Percentiles rank a stretch among this genome's conserved stretches.
These are phyloP conservation scores for Monilinia vaccinii-corymbosi DNA, from an alignment of 2,329 filamentous ascomycete species.

Conservation along the genomic window DNA sequence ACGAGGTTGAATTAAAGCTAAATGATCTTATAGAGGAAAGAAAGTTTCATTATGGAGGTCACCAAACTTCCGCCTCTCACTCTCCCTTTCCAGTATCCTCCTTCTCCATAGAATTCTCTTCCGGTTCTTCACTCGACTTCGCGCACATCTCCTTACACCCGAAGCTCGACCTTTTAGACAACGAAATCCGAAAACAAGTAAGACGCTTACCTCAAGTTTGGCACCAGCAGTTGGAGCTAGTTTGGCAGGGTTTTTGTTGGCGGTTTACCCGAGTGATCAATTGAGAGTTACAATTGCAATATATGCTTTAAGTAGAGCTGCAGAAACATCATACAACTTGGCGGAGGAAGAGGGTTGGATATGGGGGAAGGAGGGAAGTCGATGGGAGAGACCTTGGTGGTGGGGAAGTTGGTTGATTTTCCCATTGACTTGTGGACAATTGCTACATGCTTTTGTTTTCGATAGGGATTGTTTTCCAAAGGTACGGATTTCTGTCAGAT, in stretches of 20 bases:
- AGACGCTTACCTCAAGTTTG: constrained; percentile 69
- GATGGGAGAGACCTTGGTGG: constrained; percentile 66
- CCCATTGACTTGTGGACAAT: constrained; percentile 65
- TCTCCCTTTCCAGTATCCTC: constrained; percentile 76
- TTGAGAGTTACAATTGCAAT: constrained; percentile 74
- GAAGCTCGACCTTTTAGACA: constrained; percentile 71
- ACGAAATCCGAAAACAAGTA: constrained; percentile 70
- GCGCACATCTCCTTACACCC: constrained; percentile 69
- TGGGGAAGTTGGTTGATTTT: constrained; percentile 78
- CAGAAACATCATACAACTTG: constrained; percentile 82
- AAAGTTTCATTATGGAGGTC: constrained; percentile 53
- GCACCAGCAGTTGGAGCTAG: constrained; percentile 88
- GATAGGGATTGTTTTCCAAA: constrained; percentile 65
- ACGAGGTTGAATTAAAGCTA: constrained; percentile 2
- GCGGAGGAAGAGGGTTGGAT: constrained; percentile 65
- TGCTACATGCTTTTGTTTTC: constrained; percentile 68
- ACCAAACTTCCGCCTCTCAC: constrained; percentile 64
- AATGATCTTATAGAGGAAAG: constrained; percentile 25
- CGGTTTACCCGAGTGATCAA: constrained; percentile 60
- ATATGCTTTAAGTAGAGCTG: constrained; percentile 67
- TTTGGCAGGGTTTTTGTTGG: constrained; percentile 73
- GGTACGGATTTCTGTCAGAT: constrained; percentile 35
- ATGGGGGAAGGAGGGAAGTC: constrained; percentile 47
- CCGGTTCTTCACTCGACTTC: constrained; percentile 76
- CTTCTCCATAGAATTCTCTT: constrained; percentile 83